phyloP scores from a whole-genome alignment of 805 yeast genomes.

The Wickerhamomyces canadensis region DNA sequence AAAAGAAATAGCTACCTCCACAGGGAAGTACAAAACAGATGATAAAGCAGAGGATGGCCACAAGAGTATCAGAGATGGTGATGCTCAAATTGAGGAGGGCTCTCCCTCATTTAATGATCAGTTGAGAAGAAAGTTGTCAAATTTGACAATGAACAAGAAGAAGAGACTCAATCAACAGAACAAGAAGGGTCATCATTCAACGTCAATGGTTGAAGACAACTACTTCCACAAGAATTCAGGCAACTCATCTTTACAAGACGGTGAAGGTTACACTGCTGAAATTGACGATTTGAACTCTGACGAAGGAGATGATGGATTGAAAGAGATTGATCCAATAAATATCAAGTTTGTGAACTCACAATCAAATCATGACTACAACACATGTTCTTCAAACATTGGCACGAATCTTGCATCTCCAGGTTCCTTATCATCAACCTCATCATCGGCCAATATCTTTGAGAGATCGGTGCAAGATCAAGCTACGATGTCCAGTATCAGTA shows the following conservation, averaged over 20 bases:
- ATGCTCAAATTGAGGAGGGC: no score
- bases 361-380: background rate
- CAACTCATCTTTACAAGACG: no score
- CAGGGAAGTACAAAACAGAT: no score
- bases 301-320: constrained; percentile 4
- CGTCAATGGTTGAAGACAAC: no score
- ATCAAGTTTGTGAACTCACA: background rate
- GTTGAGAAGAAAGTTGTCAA: constrained; percentile 1
- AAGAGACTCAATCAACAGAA: background rate
- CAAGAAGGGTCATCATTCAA: background rate
- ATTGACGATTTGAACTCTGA: constrained; percentile 3
- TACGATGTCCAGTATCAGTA: constrained; percentile 1
- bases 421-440: constrained; percentile 3
- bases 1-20: no score
- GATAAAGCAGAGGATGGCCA: no score
- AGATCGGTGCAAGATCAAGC: constrained; percentile 15
- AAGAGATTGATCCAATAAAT: constrained; percentile 1
- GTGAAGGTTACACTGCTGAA: background rate
- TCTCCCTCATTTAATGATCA: constrained; percentile 1
- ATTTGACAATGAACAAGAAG: background rate
- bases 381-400: no score
- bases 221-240: no score
- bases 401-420: no score
- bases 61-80: no score
- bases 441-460: constrained; percentile 14